Conservation (phyloP, 2,329 filamentous ascomycete genomes). For the Trichoderma sp. region DNA sequence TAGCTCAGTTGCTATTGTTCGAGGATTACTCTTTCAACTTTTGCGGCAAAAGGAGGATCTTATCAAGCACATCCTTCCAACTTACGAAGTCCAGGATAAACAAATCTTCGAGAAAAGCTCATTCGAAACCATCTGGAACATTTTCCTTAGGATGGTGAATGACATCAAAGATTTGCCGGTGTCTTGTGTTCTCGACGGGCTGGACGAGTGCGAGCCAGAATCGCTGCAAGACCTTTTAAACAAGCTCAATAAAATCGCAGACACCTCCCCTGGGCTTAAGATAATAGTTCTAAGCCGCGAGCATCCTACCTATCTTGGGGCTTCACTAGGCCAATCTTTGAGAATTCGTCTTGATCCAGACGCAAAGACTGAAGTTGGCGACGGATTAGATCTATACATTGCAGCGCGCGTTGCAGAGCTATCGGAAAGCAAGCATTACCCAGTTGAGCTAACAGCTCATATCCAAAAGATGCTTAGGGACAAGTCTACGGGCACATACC, state of each 20-base stretch:
- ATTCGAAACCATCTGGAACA: not conserved
- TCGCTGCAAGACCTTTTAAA: not conserved
- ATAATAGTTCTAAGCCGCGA: not conserved
- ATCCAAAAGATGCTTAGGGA: not conserved
- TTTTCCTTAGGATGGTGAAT: not conserved
- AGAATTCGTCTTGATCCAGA: not conserved
- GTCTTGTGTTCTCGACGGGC: not conserved
- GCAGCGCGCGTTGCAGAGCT: not conserved
- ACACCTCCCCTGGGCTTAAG: not conserved
- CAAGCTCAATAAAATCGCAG: not conserved
- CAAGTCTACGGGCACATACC: not conserved
- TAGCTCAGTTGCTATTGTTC: not conserved
- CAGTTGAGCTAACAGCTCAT: not conserved
- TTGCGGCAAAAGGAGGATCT: not conserved
- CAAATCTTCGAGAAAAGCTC: not conserved
- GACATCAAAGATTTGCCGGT: fast-evolving
- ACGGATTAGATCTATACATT: not conserved
- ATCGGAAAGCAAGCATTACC: not conserved
- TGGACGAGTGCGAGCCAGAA: not conserved
- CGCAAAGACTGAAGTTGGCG: not conserved
- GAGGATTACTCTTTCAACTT: not conserved
- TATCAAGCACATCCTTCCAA: not conserved
- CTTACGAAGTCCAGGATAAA: not conserved
- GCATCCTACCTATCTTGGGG: not conserved
- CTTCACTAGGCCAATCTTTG: not conserved